A percentile compares a stretch with the other conserved stretches of the same genome.
phyloP scores from a whole-genome alignment of 495 filamentous ascomycete species.

The Astrothelium macrocarpum region DNA sequence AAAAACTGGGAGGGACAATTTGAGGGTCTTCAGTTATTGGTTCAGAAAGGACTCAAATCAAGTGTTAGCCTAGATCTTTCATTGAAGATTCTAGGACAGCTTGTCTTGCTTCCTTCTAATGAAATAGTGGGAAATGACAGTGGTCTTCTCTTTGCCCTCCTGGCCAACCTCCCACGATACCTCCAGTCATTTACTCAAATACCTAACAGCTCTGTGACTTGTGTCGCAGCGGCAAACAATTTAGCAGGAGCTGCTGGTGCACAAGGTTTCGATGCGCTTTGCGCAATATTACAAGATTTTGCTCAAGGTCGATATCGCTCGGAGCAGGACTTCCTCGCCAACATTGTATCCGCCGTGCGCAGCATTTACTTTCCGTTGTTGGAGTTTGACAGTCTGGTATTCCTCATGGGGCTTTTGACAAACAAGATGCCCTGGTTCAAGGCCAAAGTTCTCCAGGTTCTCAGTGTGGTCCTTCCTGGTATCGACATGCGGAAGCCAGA shows the following conservation, averaged over 20 bases:
- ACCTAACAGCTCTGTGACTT: constrained; percentile 42
- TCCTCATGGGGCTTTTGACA: constrained; percentile 83
- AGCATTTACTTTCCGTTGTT: constrained; percentile 72
- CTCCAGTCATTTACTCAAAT: constrained; percentile 63
- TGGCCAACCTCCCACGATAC: constrained; percentile 87
- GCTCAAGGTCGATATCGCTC: constrained; percentile 58
- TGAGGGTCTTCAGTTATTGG: constrained; percentile 71
- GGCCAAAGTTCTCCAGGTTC: constrained; percentile 78
- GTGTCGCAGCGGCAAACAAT: constrained; percentile 52
- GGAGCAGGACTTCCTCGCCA: constrained; percentile 65
- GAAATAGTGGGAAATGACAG: constrained; percentile 70
- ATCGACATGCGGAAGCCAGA: constrained; percentile 90
- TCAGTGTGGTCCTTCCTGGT: constrained; percentile 75
- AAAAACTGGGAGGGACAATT: constrained; percentile 81
- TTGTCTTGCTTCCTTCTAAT: constrained; percentile 71
- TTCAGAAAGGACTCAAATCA: constrained; percentile 90
- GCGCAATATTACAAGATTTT: constrained; percentile 56
- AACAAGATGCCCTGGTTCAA: constrained; percentile 86
- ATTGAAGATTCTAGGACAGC: constrained; percentile 63
- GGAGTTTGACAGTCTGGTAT: constrained; percentile 76
- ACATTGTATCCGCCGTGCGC: constrained; percentile 65
- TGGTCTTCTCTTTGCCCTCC: constrained; percentile 68
- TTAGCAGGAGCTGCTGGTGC: constrained; percentile 63
- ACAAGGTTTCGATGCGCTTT: constrained; percentile 50
- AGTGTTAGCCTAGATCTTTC: constrained; percentile 67